Evolutionary conservation across 1,284 basidiomycete species (phyloP).

Genomic region (Salmacisia buchloeana): DNA sequence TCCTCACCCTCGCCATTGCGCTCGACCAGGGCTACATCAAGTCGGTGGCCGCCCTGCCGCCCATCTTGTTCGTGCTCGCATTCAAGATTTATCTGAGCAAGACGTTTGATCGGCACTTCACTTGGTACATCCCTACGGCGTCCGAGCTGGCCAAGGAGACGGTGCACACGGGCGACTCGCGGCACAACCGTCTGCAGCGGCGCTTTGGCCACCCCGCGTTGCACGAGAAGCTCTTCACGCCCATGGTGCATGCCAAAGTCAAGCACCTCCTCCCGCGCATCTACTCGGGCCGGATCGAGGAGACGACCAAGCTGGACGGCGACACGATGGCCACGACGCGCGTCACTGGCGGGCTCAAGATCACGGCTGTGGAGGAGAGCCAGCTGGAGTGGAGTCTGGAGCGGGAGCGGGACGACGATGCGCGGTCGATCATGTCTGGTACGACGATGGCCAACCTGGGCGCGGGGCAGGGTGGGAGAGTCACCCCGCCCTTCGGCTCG

Average conservation of each 20-base stretch:
- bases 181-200: conserved; percentile 40
- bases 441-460: conserved; percentile 37
- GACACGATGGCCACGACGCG: conserved; percentile 34
- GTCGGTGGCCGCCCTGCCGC: conserved; percentile 28
- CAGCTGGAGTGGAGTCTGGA: conserved; percentile 45
- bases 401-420: conserved; percentile 35
- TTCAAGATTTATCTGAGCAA: conserved; percentile 44
- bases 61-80: conserved; percentile 36
- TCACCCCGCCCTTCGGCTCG: conserved; percentile 12
- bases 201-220: conserved; percentile 49
- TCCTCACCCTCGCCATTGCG: conserved; percentile 38
- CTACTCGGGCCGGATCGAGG: conserved; percentile 33
- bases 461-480: neutral
- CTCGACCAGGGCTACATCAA: conserved; percentile 17
- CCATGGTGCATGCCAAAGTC: conserved; percentile 44
- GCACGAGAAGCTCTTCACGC: conserved; percentile 40
- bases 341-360: conserved; percentile 38
- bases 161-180: conserved; percentile 35
- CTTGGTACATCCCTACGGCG: conserved; percentile 46
- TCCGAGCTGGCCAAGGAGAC: conserved; percentile 33
- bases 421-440: conserved; percentile 38
- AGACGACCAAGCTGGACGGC: conserved; percentile 31
- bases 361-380: conserved; percentile 41
- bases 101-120: conserved; percentile 38
- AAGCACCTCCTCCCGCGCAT: conserved; percentile 37